These are phyloP conservation scores for Rusavskia elegans DNA, from an alignment of 495 filamentous ascomycete genomes.

Conservation along the genomic window DNA sequence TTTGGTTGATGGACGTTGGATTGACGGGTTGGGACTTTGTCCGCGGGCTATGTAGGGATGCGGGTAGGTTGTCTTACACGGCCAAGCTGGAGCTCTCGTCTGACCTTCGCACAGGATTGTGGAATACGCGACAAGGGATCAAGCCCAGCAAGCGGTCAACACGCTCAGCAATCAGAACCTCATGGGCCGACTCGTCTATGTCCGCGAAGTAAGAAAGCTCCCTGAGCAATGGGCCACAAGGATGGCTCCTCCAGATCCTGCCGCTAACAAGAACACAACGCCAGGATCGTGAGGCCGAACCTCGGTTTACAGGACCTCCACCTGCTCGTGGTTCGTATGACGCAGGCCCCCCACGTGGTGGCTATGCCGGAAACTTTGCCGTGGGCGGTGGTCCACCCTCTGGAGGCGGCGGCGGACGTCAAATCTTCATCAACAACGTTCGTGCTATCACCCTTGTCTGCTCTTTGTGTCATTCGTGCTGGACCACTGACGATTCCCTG, in stretches of 20 bases:
- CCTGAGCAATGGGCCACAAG: background rate
- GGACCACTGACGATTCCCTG: background rate
- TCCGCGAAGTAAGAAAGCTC: constrained; percentile 64
- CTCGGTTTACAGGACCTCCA: constrained; percentile 70
- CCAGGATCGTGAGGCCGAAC: constrained; percentile 89
- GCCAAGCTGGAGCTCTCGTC: constrained; percentile 1
- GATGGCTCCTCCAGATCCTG: background rate
- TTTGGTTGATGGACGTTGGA: constrained; percentile 85
- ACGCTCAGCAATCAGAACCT: constrained; percentile 98
- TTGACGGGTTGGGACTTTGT: constrained; percentile 97
- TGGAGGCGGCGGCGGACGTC: constrained; percentile 52
- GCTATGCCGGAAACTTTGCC: constrained; percentile 32
- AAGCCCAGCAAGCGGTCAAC: constrained; percentile 94
- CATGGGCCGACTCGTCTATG: constrained; percentile 95
- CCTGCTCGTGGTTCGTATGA: constrained; percentile 52
- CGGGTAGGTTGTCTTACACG: constrained; percentile 53
- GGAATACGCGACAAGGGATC: constrained; percentile 98
- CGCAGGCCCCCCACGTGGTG: constrained; percentile 21
- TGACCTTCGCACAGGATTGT: constrained; percentile 64
- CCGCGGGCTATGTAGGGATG: constrained; percentile 96
- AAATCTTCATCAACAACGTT: constrained; percentile 97
- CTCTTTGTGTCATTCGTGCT: background rate
- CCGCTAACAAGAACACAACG: constrained; percentile 3
- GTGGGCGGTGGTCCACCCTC: constrained; percentile 27
- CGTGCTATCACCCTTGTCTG: constrained; percentile 28